Percentiles rank a stretch among this genome's conserved stretches.
phyloP scores from a whole-genome alignment of 1,139 yeast genomes.

The Yamadazyma atlantica region DNA sequence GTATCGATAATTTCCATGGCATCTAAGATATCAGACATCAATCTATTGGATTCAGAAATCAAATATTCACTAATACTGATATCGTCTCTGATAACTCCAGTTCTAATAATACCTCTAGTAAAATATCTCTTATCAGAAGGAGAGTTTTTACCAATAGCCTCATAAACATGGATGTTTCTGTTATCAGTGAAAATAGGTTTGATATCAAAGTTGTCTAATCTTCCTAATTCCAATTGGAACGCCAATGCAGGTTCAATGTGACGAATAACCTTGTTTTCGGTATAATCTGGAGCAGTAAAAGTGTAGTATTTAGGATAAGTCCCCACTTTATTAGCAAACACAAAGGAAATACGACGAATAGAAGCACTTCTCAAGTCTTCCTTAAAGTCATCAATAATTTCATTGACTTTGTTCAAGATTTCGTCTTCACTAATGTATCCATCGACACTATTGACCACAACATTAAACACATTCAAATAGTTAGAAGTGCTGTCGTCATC shows the following conservation, averaged over 20 bases:
- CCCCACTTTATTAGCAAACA: conserved; percentile 80
- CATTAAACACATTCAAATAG: conserved; percentile 76
- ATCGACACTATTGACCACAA: conserved; percentile 71
- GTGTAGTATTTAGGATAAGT: conserved; percentile 94
- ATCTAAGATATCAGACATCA: conserved; percentile 93
- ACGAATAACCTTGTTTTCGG: conserved; percentile 87
- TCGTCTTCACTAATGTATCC: conserved; percentile 74
- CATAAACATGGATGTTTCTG: conserved; percentile 95
- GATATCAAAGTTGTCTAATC: conserved; percentile 91
- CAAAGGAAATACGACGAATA: conserved; percentile 90
- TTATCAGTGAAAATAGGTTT: conserved; percentile 95
- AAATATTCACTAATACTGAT: conserved; percentile 90
- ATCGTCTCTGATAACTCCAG: conserved; percentile 91
- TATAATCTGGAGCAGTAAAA: conserved; percentile 83
- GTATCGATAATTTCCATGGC: conserved; percentile 94
- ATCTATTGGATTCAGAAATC: conserved; percentile 92
- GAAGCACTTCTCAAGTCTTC: conserved; percentile 69
- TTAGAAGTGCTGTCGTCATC: conserved; percentile 36
- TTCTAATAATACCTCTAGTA: conserved; percentile 95
- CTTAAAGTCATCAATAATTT: conserved; percentile 65
- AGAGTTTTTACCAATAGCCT: conserved; percentile 92
- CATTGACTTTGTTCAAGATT: conserved; percentile 59
- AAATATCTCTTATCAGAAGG: conserved; percentile 93
- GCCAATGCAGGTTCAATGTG: conserved; percentile 98
- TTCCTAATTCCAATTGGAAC: conserved; percentile 91